Percentiles rank a stretch among this genome's conserved stretches.
Evolutionary conservation across 2,329 filamentous ascomycete species (phyloP).

Genomic region (Pseudogymnoascus sp.): DNA sequence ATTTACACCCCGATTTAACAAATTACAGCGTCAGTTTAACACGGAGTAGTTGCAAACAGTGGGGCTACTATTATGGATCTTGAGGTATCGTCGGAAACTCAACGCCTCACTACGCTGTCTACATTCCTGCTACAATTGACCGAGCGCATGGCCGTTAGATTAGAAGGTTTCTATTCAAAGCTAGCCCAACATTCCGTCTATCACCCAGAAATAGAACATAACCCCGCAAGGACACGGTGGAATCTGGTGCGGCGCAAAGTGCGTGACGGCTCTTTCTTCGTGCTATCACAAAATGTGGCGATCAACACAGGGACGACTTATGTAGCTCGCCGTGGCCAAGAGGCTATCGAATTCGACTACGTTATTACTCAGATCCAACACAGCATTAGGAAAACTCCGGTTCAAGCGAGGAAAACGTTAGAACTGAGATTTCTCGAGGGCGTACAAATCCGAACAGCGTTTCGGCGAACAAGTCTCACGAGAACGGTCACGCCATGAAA

Average conservation of each 20-base stretch:
- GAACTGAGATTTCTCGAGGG: conserved; percentile 32
- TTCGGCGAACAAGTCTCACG: conserved; percentile 34
- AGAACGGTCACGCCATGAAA: conserved; percentile 35
- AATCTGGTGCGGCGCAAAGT: conserved; percentile 40
- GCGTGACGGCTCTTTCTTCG: conserved; percentile 43
- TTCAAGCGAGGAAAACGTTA: conserved; percentile 20
- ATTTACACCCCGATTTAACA: not conserved
- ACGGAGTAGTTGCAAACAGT: conserved; percentile 43
- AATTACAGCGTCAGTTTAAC: conserved; percentile 38
- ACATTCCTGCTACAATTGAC: conserved; percentile 43
- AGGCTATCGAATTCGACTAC: conserved; percentile 37
- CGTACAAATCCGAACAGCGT: conserved; percentile 28
- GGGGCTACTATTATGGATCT: conserved; percentile 36
- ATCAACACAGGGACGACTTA: conserved; percentile 23
- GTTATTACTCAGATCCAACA: conserved; percentile 37
- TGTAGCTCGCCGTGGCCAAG: conserved; percentile 26
- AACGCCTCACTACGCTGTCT: conserved; percentile 32
- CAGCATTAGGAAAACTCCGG: conserved; percentile 25
- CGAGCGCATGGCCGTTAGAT: conserved; percentile 43
- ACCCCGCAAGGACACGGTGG: conserved; percentile 45
- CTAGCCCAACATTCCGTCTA: conserved; percentile 42
- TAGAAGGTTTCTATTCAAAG: conserved; percentile 44
- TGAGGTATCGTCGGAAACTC: conserved; percentile 32
- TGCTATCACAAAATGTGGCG: conserved; percentile 34
- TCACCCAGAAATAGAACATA: conserved; percentile 42